Base-by-base conservation (phyloP, 176 grass and related monocot species). In the Themeda triandra region DNA sequence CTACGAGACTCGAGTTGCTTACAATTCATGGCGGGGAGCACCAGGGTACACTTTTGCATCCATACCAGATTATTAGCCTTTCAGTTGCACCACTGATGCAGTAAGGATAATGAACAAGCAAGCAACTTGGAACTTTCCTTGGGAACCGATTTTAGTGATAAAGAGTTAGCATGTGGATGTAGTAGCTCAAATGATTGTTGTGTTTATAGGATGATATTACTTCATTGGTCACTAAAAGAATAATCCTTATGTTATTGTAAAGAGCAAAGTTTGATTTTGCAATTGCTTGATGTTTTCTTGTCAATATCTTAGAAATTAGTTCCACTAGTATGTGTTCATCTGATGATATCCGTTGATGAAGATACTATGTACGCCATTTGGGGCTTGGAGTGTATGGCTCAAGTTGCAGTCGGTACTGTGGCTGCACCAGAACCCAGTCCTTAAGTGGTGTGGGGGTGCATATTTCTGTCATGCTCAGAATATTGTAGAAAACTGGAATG, bases 11-110 rank as follows among this genome's bases (percentile, higher is more conserved):
- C 89, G 93, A 29, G 89, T 98, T 86, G 93, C 93, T 66, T 98
- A 98, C 77, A 95, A 95, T 82, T 98, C 96, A 25, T 98, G 89
- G 93, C 95, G 91, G 80, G 96, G 93, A 71, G 96, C 96, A 28
- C 93, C 86, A 25, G 93, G 96, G 37, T 98, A 95, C 48, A 85
- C 83, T 15, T 98, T 94, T 90, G 78, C 91, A 33, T 85, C 96
- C 39, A 95, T 98, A 73, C 96, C 96, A 36, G 91, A 89, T 81
- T 98, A 95, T 82, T 98, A 93, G 63, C 9, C 46, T 87, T 68
- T 8, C 64, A 32, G 12, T 13, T 70, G 33, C 24, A 12, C 8
- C 2, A 0, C 23, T 41, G 31, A 36, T 63, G 10, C 66, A 59
- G 66, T 66, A 66, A 73, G 51, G 53, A 86, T 64, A 46, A 36